phyloP scores from a whole-genome alignment of 345 rosid genomes.

The Brassica rapa region DNA sequence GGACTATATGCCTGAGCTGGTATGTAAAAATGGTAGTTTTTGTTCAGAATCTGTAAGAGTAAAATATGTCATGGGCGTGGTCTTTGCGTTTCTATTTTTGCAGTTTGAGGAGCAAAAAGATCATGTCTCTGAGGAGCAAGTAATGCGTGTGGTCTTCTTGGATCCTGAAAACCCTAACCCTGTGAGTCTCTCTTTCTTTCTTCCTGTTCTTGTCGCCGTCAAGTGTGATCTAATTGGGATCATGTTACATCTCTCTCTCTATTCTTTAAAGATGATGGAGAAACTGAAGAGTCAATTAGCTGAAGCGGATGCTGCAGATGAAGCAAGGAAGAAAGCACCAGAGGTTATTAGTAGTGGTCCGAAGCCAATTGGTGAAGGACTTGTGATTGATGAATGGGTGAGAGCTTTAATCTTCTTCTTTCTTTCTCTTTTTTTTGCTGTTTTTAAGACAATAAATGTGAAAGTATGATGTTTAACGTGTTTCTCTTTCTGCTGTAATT shows the following conservation, averaged over 20 bases:
- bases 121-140: conserved; percentile 71
- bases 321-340: conserved; percentile 75
- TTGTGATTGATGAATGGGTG: conserved; percentile 98
- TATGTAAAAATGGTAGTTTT: conserved; percentile 16
- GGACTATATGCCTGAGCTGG: conserved; percentile 96
- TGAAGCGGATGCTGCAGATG: conserved; percentile 84
- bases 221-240: neutral
- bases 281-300: conserved; percentile 77
- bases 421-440: too few relatives aligned
- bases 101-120: conserved; percentile 97
- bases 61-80: neutral
- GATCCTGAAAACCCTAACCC: conserved; percentile 70
- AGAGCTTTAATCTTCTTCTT: neutral
- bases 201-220: neutral
- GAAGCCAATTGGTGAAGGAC: conserved; percentile 89
- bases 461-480: neutral
- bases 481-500: neutral
- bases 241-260: neutral
- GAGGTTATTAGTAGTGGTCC: conserved; percentile 59
- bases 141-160: conserved; percentile 80
- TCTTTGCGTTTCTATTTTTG: conserved; percentile 1
- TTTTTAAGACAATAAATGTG: neutral
- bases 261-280: conserved; percentile 43
- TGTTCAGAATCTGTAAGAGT: neutral
- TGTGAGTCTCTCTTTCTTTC: conserved; percentile 48